Evolutionary conservation across 345 rosid genomes (phyloP).

Genomic region (Populus simonii): DNA sequence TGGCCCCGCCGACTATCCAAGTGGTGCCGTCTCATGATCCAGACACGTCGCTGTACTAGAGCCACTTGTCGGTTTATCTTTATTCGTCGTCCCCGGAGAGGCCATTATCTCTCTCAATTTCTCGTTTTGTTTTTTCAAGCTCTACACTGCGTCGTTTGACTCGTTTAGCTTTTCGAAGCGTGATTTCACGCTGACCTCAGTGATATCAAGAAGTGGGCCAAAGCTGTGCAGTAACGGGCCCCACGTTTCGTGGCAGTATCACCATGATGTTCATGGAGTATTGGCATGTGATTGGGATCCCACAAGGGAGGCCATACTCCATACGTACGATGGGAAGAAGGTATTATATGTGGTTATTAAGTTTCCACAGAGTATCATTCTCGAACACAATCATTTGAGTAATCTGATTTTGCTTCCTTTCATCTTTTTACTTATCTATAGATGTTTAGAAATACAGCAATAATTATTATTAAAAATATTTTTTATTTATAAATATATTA

Average conservation of each 20-base stretch:
- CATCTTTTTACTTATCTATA: too few species aligned
- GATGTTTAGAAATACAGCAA: too few species aligned
- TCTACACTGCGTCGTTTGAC: background rate
- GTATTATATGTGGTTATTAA: too few species aligned
- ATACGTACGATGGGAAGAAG: too few species aligned
- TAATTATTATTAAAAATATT: too few species aligned
- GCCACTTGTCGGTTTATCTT: slow-evolving; percentile 34
- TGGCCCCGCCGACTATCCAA: slow-evolving; percentile 41
- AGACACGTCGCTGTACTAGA: slow-evolving; percentile 22
- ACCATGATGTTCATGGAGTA: too few species aligned
- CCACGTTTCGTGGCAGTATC: background rate
- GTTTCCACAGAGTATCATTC: too few species aligned
- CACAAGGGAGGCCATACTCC: too few species aligned
- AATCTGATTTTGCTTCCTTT: too few species aligned
- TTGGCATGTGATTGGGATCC: too few species aligned
- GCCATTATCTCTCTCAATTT: slow-evolving; percentile 2
- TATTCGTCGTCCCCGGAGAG: background rate
- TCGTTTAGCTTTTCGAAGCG: background rate
- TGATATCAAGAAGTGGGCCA: background rate
- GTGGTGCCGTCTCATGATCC: slow-evolving; percentile 41
- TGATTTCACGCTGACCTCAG: background rate
- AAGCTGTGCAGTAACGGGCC: background rate
- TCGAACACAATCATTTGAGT: too few species aligned
- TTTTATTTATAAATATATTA: too few species aligned
- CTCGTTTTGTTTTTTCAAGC: slow-evolving; percentile 15